These are phyloP conservation scores for Mrakia gelida DNA, from an alignment of 768 basidiomycete genomes.

Conservation along the genomic window DNA sequence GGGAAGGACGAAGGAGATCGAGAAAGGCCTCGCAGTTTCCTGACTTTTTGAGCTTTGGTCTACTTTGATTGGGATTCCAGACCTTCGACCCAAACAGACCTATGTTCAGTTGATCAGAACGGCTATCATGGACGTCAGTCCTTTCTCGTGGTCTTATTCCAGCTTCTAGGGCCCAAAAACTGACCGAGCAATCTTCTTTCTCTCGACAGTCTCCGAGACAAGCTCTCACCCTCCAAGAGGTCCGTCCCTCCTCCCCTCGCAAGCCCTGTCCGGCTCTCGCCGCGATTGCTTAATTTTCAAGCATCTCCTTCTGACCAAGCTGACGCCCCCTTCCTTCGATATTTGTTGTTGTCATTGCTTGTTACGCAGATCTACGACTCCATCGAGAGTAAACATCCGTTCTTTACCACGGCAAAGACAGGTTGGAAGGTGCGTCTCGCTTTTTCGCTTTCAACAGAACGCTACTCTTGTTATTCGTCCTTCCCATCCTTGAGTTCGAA, in stretches of 20 bases:
- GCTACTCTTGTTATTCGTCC: not conserved
- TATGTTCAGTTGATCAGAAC: constrained; percentile 12
- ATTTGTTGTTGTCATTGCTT: not conserved
- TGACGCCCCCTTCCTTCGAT: not conserved
- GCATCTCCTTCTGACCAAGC: not conserved
- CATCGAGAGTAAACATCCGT: constrained; percentile 12
- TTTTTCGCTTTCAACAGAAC: not conserved
- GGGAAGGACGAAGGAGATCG: not conserved
- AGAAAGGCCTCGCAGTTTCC: not conserved
- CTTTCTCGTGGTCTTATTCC: not conserved
- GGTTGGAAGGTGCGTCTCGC: constrained; percentile 2
- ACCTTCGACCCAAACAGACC: constrained; percentile 3
- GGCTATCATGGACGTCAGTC: not conserved
- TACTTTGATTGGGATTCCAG: not conserved
- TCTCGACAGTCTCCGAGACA: constrained; percentile 5
- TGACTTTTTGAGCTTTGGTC: not conserved
- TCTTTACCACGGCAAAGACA: constrained; percentile 11
- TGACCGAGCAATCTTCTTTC: not conserved
- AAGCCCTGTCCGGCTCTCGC: not conserved
- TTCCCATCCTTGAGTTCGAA: no score
- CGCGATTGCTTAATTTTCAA: not conserved
- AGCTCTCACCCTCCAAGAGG: constrained; percentile 16
- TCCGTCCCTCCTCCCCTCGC: not conserved
- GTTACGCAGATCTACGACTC: constrained; percentile 6
- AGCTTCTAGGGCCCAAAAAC: not conserved